These are phyloP conservation scores for Leccinum angustisporum DNA, from an alignment of 1,284 basidiomycete species.

Conservation along the genomic window DNA sequence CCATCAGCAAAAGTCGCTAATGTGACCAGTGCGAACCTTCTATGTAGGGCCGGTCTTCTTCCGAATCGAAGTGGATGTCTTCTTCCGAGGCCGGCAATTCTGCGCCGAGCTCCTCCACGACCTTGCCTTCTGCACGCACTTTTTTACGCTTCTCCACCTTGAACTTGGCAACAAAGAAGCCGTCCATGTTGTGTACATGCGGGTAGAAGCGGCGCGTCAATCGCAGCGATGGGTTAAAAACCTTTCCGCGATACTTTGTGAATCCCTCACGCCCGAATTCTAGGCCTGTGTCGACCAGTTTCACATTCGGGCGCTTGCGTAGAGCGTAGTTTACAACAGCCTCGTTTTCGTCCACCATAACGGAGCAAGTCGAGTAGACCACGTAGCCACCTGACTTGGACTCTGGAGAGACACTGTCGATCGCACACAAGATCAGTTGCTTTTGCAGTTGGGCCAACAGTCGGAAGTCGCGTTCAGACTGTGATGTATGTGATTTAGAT, in stretches of 20 bases:
- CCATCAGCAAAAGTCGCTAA: constrained; percentile 2
- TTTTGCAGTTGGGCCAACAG: constrained; percentile 97
- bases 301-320: constrained; percentile 92
- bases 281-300: constrained; percentile 91
- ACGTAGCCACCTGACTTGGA: constrained; percentile 92
- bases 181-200: constrained; percentile 95
- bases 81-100: constrained; percentile 28
- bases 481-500: constrained; percentile 4
- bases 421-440: constrained; percentile 96
- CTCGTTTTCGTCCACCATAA: constrained; percentile 98
- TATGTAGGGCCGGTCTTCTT: constrained; percentile 68
- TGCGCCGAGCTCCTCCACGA: constrained; percentile 25
- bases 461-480: constrained; percentile 94
- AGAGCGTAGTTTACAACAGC: constrained; percentile 98
- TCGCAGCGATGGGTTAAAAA: constrained; percentile 78
- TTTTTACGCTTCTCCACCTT: constrained; percentile 83
- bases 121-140: constrained; percentile 41
- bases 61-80: constrained; percentile 56
- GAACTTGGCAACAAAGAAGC: constrained; percentile 99
- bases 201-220: constrained; percentile 90
- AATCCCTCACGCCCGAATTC: constrained; percentile 94
- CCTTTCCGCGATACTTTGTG: constrained; percentile 87
- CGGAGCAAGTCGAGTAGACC: constrained; percentile 98
- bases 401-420: constrained; percentile 90
- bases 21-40: constrained; percentile 51